Evolutionary conservation across 306 rosid genomes (phyloP).

Genomic region (Citrullus amarus): DNA sequence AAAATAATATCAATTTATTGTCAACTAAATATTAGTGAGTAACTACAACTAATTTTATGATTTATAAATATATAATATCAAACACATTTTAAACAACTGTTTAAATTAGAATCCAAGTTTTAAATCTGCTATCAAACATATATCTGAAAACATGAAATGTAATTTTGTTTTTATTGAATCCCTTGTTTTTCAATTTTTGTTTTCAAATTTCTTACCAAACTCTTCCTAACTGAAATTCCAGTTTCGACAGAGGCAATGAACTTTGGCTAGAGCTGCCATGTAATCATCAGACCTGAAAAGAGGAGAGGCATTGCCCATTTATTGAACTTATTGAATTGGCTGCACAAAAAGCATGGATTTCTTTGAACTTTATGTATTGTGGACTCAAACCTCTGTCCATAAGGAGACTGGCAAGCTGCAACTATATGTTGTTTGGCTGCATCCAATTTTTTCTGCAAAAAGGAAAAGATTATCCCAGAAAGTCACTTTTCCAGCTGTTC

Average conservation of each 20-base stretch:
- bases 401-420: conserved; percentile 63
- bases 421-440: conserved; percentile 52
- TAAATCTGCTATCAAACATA: no score
- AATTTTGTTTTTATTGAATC: no score
- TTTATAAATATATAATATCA: no score
- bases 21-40: no score
- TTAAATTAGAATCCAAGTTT: no score
- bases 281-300: conserved; percentile 75
- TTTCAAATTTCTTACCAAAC: no score
- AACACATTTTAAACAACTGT: no score
- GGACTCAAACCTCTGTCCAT: conserved; percentile 60
- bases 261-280: conserved; percentile 79
- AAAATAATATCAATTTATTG: no score
- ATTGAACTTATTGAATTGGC: not conserved
- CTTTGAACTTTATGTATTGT: not conserved
- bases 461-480: not conserved
- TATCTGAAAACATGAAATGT: no score
- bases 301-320: conserved; percentile 5
- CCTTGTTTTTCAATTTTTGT: no score
- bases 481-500: not conserved
- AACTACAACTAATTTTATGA: no score
- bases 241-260: conserved; percentile 71
- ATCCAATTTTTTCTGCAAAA: conserved; percentile 36
- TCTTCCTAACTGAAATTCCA: conserved; percentile 25
- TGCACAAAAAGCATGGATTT: not conserved